phyloP scores from a whole-genome alignment of 2,329 filamentous ascomycete species.

The Penicillium paneum region DNA sequence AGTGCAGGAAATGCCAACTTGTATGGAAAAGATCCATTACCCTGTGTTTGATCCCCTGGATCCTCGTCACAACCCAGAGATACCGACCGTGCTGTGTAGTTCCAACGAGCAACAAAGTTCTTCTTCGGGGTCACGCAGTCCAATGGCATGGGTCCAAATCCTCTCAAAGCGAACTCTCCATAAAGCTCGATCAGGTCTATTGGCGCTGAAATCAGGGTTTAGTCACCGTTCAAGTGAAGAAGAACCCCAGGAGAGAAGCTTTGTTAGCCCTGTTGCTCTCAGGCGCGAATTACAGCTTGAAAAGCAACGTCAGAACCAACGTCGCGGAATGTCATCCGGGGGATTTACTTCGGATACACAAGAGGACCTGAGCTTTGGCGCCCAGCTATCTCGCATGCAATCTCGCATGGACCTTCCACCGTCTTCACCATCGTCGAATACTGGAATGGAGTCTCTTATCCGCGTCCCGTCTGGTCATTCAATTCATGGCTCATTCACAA shows the following conservation, averaged over 20 bases:
- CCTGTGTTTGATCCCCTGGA: constrained; percentile 37
- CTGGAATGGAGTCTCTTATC: background rate
- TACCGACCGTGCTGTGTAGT: constrained; percentile 8
- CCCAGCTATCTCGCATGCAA: constrained; percentile 17
- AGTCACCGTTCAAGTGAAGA: constrained; percentile 17
- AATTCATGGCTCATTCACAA: background rate
- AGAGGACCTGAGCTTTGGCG: constrained; percentile 18
- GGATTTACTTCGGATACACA: constrained; percentile 8
- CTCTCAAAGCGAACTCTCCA: constrained; percentile 30
- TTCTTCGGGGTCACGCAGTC: constrained; percentile 15
- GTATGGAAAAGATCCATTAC: constrained; percentile 35
- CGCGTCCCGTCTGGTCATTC: background rate
- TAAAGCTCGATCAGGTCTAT: constrained; percentile 32
- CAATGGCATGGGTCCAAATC: constrained; percentile 26
- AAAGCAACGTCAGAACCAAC: no score
- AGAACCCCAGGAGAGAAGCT: background rate
- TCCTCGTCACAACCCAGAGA: constrained; percentile 35
- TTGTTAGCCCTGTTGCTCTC: background rate
- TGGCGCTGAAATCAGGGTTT: constrained; percentile 29
- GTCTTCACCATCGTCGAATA: background rate
- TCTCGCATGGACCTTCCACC: constrained; percentile 9
- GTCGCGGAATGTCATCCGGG: background rate
- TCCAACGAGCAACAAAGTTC: constrained; percentile 13
- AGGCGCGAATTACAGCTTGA: background rate
- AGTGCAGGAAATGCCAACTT: constrained; percentile 19